Percentiles rank a stretch among this genome's conserved stretches.
These are phyloP conservation scores for Penicillium carneum DNA, from an alignment of 2,329 filamentous ascomycete species.

Conservation along the genomic window DNA sequence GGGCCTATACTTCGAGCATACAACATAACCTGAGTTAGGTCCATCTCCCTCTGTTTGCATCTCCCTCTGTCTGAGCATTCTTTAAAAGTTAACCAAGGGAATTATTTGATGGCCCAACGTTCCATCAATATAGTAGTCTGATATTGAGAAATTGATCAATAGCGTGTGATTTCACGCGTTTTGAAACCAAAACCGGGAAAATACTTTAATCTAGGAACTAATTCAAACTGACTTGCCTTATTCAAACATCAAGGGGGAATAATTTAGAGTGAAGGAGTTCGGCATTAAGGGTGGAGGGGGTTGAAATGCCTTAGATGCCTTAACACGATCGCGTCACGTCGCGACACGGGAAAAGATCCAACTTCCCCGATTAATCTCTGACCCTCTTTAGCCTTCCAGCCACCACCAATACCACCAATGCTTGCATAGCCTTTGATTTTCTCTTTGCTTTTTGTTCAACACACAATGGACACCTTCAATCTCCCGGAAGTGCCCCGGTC, in stretches of 20 bases:
- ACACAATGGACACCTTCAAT: conserved; percentile 46
- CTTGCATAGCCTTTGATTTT: conserved; percentile 23
- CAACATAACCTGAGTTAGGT: no score
- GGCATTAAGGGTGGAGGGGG: not conserved
- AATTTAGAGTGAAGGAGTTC: not conserved
- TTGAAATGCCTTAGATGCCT: conserved; percentile 19
- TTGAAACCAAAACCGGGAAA: not conserved
- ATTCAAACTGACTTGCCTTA: not conserved
- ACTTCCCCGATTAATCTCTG: conserved; percentile 32
- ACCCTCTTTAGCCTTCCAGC: conserved; percentile 32
- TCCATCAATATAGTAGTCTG: not conserved
- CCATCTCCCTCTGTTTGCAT: no score
- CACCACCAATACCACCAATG: conserved; percentile 16
- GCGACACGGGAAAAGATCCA: conserved; percentile 34
- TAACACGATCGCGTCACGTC: conserved; percentile 39
- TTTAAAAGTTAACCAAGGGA: not conserved
- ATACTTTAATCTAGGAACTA: not conserved
- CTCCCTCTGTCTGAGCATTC: no score
- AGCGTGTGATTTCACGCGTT: not conserved
- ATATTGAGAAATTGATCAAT: conserved; percentile 1
- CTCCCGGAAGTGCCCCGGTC: conserved; percentile 46
- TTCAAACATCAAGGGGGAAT: not conserved
- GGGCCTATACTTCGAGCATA: no score
- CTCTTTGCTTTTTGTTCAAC: conserved; percentile 26
- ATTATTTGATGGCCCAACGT: not conserved